phyloP scores from a whole-genome alignment of 257 asterid species.

The Solanum medicagineum region DNA sequence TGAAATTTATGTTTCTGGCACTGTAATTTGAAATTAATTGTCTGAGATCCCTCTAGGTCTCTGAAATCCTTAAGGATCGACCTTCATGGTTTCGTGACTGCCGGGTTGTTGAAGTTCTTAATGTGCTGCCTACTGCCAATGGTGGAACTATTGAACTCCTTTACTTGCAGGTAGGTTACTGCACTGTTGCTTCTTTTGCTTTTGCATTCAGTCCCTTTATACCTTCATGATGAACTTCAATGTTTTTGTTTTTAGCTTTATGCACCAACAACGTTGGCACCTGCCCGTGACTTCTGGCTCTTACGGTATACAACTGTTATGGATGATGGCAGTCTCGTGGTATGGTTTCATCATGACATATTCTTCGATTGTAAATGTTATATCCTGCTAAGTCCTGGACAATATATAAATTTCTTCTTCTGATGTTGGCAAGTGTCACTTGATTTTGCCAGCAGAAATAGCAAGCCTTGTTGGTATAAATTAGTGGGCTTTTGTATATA shows the following conservation, averaged over 20 bases:
- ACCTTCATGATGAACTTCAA: background rate
- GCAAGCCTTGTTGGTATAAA: background rate
- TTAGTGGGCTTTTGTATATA: background rate
- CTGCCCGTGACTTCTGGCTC: slow-evolving; percentile 92
- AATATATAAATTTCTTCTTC: background rate
- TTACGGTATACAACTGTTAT: slow-evolving; percentile 68
- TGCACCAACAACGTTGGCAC: slow-evolving; percentile 89
- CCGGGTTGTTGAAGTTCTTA: slow-evolving; percentile 72
- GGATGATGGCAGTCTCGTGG: slow-evolving; percentile 95
- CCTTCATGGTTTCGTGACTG: slow-evolving; percentile 94
- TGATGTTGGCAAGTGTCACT: background rate
- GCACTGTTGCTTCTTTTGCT: background rate
- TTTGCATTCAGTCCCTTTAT: background rate
- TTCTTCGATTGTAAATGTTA: background rate
- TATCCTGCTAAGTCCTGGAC: background rate
- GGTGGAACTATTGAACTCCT: slow-evolving; percentile 95
- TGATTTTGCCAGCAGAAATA: background rate
- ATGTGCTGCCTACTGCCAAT: slow-evolving; percentile 84
- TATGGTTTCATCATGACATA: slow-evolving; percentile 4
- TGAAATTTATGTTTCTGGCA: background rate
- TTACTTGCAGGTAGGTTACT: slow-evolving; percentile 65
- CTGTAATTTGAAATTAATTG: background rate
- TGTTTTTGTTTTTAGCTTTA: slow-evolving; percentile 30
- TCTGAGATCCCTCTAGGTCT: slow-evolving; percentile 40
- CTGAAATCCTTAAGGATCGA: slow-evolving; percentile 93